Evolutionary conservation across 1,284 basidiomycete species (phyloP), one percentile per base, ranked within the genome.

Genomic region (Boletus smithii): DNA sequence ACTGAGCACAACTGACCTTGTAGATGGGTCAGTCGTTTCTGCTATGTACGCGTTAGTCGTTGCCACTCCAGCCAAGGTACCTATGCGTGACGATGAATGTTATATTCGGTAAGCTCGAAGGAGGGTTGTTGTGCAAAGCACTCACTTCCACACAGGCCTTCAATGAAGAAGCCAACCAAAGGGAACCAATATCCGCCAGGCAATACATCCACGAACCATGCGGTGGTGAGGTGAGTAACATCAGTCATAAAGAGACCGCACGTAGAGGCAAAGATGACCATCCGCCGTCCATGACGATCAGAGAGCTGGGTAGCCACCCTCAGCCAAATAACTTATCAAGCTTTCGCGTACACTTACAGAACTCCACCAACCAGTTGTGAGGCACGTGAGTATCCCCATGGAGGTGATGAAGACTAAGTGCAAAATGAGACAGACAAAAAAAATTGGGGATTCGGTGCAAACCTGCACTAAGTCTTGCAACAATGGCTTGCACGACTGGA

Each of bases 331-430:
- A 10, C 8, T 32, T 38, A 18, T 33, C 23, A 26, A 36, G 17
- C n/a, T 18, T 49, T 42, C n/a, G n/a, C 8, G 18, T 24, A 24
- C 37, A 52, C 46, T 51, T 29, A 70, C 85, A 42, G 83, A 77
- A 42, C 88, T 87, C 93, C 93, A 95, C 76, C 83, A 91, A 3
- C 81, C 90, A 5, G 88, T 85, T 0, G 90, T 93, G 34, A 94
- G 59, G 56, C 81, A 83, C 33, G 76, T 74, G 16, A 89, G 71
- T 35, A 91, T 65, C 8, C 92, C 93, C 70, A 80, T 82, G n/a
- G 76, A 72, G 2, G 84, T 73, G 0, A 77, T 72, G 62, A 91
- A 80, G 26, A 76, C 84, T 79, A 36, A 5, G 18, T 39, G 16
- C 23, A 50, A 40, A 51, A 42, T 52, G 10, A 58, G 29, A 42